Evolutionary conservation across 441 rosid species (phyloP).

Genomic region (Isatis lusitanica): DNA sequence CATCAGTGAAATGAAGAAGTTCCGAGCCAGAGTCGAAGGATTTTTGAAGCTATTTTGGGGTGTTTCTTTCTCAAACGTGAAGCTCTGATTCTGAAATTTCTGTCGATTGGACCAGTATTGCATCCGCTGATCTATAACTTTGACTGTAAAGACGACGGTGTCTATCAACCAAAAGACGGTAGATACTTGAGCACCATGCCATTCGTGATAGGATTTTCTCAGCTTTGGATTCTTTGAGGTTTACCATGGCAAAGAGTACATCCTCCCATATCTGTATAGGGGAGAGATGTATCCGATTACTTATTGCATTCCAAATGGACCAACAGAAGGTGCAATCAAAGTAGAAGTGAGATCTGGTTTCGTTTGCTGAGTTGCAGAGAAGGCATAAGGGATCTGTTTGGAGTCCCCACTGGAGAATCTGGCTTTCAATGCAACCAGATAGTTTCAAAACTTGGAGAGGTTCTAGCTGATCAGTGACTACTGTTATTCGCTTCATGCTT

Average conservation of each 20-base stretch:
- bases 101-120: background rate
- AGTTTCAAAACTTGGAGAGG: conserved; percentile 13
- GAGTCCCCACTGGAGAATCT: background rate
- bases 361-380: background rate
- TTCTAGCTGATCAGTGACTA: background rate
- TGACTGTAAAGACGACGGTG: background rate
- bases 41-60: background rate
- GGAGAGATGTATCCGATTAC: background rate
- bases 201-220: background rate
- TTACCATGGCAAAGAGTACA: background rate
- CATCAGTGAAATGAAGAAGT: background rate
- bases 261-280: background rate
- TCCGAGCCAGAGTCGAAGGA: background rate
- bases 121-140: background rate
- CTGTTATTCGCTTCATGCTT: background rate
- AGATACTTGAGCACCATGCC: background rate
- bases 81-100: background rate
- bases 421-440: conserved; percentile 11
- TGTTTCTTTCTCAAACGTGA: background rate
- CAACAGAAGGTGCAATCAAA: background rate
- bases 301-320: background rate
- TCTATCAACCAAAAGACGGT: background rate
- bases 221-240: background rate
- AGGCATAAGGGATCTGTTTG: background rate
- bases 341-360: background rate